phyloP scores from a whole-genome alignment of 2,329 filamentous ascomycete species.

The Fusarium sp. region DNA sequence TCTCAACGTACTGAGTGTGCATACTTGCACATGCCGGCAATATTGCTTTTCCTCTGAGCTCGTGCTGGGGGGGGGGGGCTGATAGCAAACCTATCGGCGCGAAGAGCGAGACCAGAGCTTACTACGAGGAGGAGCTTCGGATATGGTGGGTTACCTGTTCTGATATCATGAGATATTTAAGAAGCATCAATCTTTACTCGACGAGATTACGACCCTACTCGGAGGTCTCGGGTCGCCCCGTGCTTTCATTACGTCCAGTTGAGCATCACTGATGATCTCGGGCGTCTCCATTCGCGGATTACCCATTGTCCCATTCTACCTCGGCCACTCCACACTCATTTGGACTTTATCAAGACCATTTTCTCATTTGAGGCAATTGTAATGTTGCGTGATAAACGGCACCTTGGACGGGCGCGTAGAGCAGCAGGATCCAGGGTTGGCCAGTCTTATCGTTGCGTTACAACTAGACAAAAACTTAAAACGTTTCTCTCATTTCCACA shows the following conservation, averaged over 20 bases:
- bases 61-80: neutral
- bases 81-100: neutral
- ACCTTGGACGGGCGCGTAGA: neutral
- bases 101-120: neutral
- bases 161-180: constrained; percentile 26
- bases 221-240: constrained; percentile 12
- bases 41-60: constrained; percentile 1
- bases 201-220: constrained; percentile 1
- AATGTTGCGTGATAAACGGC: neutral
- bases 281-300: constrained; percentile 9
- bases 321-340: neutral
- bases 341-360: neutral
- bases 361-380: neutral
- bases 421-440: neutral
- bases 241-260: constrained; percentile 1
- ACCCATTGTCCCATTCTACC: neutral
- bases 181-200: neutral
- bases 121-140: neutral
- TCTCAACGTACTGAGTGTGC: constrained; percentile 12
- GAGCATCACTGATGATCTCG: constrained; percentile 7
- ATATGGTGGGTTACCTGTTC: constrained; percentile 3
- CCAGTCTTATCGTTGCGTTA: neutral
- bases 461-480: neutral
- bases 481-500: neutral
- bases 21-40: constrained; percentile 22